These are phyloP conservation scores for Besnoitia besnoiti DNA, from an alignment of 169 alveolate species.

Conservation along the genomic window DNA sequence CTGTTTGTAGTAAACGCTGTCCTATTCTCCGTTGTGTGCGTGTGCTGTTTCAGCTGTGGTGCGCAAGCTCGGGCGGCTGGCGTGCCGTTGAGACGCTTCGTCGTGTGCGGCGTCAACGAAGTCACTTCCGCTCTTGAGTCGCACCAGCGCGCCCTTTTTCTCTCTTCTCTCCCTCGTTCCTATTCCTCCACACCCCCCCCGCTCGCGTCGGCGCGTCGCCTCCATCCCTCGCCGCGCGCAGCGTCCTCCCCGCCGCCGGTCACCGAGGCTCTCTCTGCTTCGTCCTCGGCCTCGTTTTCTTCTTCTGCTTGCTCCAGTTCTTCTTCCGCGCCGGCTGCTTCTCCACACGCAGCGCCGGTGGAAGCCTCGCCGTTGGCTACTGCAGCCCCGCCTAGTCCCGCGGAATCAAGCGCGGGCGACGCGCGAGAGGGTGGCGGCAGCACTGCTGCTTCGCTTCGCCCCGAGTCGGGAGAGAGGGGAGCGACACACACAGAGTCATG, in stretches of 20 bases:
- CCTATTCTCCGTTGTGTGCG: neutral
- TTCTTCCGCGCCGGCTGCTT: neutral
- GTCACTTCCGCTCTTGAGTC: neutral
- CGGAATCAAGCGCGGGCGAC: too few species aligned
- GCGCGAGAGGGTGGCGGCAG: too few species aligned
- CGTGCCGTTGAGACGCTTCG: neutral
- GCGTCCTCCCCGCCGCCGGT: neutral
- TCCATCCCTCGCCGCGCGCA: too few species aligned
- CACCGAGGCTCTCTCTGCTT: neutral
- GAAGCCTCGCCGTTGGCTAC: too few species aligned
- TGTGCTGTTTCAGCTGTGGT: neutral
- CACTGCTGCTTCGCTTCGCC: too few species aligned
- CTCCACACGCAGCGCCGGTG: too few species aligned
- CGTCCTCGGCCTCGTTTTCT: neutral
- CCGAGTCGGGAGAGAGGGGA: too few species aligned
- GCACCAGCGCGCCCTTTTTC: conserved; percentile 3
- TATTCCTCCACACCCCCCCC: too few species aligned
- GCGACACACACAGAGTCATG: too few species aligned
- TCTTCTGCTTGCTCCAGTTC: neutral
- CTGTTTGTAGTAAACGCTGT: neutral
- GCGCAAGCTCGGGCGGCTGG: neutral
- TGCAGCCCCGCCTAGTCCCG: too few species aligned
- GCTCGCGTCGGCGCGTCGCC: too few species aligned
- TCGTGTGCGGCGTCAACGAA: conserved; percentile 9
- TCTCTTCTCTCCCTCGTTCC: neutral